A percentile compares a stretch with the other conserved stretches of the same genome.
These are phyloP conservation scores for Cryptosporidium canis DNA, from an alignment of 169 alveolate genomes.

Conservation along the genomic window DNA sequence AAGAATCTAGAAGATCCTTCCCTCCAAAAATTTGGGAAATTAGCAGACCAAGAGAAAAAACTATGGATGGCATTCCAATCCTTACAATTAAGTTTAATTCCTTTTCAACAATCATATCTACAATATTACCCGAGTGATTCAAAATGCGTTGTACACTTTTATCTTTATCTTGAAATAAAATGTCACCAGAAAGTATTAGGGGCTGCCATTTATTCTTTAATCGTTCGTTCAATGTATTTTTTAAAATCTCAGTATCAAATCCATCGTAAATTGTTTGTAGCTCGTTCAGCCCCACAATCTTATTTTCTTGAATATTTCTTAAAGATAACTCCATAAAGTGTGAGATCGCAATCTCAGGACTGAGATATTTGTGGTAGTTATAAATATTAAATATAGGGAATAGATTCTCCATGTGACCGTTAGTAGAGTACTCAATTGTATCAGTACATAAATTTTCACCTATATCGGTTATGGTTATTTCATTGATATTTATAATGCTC, in stretches of 20 bases:
- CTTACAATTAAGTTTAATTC: conserved; percentile 1
- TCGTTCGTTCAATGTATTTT: background rate
- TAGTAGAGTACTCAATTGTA: conserved; percentile 2
- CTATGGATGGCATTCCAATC: conserved; percentile 65
- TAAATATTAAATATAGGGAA: conserved; percentile 13
- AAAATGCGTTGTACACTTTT: background rate
- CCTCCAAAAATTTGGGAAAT: conserved; percentile 58
- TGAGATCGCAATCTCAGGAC: conserved; percentile 66
- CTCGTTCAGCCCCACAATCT: background rate
- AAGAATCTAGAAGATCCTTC: conserved; percentile 24
- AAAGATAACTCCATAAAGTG: conserved; percentile 19
- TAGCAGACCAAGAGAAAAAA: conserved; percentile 46
- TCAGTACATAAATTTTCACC: conserved; percentile 12
- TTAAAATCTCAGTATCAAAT: background rate
- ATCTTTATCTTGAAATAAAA: conserved; percentile 6
- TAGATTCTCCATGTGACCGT: background rate
- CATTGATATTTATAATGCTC: conserved; percentile 1
- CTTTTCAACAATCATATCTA: background rate
- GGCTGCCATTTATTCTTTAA: conserved; percentile 33
- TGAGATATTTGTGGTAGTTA: background rate
- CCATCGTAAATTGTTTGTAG: background rate
- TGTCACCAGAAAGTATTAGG: conserved; percentile 50
- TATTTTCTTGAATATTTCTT: background rate
- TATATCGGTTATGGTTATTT: conserved; percentile 13
- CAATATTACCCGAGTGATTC: background rate